A percentile compares a stretch with the other conserved stretches of the same genome.
These are phyloP conservation scores for Fusarium torreyae DNA, from an alignment of 2,329 filamentous ascomycete species.

Conservation along the genomic window DNA sequence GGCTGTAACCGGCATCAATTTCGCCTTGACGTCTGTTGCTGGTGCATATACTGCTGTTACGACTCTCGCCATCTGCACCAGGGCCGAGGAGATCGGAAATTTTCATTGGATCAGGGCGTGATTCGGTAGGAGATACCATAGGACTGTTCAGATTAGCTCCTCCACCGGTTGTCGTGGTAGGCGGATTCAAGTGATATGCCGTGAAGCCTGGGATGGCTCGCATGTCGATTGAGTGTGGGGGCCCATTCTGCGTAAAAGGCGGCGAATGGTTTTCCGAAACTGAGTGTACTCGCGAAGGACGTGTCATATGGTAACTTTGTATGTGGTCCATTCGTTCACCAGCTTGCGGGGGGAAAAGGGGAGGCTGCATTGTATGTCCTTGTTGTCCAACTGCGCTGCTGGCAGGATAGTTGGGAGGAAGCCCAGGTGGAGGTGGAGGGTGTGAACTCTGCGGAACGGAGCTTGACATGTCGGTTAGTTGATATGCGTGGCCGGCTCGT, in stretches of 20 bases:
- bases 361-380: constrained; percentile 17
- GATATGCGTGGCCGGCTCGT: constrained; percentile 28
- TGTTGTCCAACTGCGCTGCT: constrained; percentile 24
- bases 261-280: constrained; percentile 14
- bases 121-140: constrained; percentile 29
- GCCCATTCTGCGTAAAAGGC: constrained; percentile 22
- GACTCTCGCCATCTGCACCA: not conserved
- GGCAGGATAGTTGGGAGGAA: constrained; percentile 27
- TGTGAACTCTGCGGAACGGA: constrained; percentile 38
- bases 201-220: constrained; percentile 5
- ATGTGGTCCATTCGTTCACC: constrained; percentile 15
- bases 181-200: constrained; percentile 19
- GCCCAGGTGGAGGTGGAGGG: constrained; percentile 23
- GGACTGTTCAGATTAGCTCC: constrained; percentile 19
- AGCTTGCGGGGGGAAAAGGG: constrained; percentile 5
- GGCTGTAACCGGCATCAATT: constrained; percentile 49
- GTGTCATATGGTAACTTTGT: constrained; percentile 26
- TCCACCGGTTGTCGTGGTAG: constrained; percentile 1
- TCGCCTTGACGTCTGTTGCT: constrained; percentile 7
- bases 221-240: constrained; percentile 10
- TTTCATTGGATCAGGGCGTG: constrained; percentile 44
- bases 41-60: not conserved
- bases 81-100: constrained; percentile 44
- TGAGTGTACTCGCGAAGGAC: constrained; percentile 17
- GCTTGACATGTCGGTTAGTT: constrained; percentile 30